Base-by-base conservation (phyloP, 306 rosid genomes). In the Prunus campanulata region DNA sequence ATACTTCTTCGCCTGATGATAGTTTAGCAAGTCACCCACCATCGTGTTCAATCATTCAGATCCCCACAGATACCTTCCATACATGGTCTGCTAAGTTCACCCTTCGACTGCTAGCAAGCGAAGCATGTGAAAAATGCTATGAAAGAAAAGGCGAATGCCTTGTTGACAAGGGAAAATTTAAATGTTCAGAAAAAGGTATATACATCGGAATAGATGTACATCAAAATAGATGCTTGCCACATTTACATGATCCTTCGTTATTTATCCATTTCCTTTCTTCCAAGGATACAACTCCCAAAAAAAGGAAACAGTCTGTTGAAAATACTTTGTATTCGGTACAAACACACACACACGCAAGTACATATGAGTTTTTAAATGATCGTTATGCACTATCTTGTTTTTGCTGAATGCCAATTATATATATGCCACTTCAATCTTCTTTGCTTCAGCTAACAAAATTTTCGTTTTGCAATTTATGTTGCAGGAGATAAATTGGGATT, bases 401-500 rank as follows among this genome's bases (percentile, higher is more conserved):
- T 25, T 49, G 61, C 9, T 66, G 46, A 66, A 15, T 39, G 63
- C 52, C 2, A n/a, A 30, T 13, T 68, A 30, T 51, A 25, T 15
- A 1, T 14, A 44, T 12, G 48, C 50, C 72, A n/a, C 14, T 59
- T 25, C 2, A 1, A 52, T 11, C 24, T 68, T 69, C 24, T 64
- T 57, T 47, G 70, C 12, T 35, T 25, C 47, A 61, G 18, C 64
- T 57, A 19, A 83, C 83, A 32, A 2, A 9, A 22, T 16, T 35
- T 54, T 77, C 27, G 0, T 39, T 65, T 78, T 79, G n/a, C 19
- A 11, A 8, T 47, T 78, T 12, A 32, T 10, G 63, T 51, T 79
- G 78, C 87, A 87, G 86, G 20, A 70, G 16, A 44, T 1, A 30
- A 11, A 5, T 19, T 10, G 55, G 2, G 7, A 29, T 35, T 55